These are phyloP conservation scores for Cyclotella sp. DNA, from an alignment of 108 stramenopile species.

Conservation along the genomic window DNA sequence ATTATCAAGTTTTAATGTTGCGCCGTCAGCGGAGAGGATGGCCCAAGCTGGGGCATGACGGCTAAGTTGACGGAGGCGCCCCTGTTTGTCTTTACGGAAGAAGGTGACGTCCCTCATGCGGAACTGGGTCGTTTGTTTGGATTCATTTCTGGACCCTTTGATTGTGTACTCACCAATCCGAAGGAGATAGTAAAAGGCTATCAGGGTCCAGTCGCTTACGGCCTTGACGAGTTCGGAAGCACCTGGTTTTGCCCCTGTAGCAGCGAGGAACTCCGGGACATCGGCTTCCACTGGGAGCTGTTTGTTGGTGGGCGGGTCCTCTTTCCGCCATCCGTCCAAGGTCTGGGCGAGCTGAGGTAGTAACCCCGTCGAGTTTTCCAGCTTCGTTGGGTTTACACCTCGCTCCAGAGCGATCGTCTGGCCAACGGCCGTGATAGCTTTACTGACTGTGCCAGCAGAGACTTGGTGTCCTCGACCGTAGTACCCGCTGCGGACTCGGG, in stretches of 20 bases:
- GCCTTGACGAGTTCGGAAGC: neutral
- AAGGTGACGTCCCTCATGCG: neutral
- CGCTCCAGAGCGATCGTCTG: slow-evolving; percentile 9
- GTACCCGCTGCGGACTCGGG: no score
- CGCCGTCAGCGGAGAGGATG: neutral
- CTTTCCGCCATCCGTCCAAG: slow-evolving; percentile 12
- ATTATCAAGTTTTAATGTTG: neutral
- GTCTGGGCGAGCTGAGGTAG: slow-evolving; percentile 4
- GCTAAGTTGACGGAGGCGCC: neutral
- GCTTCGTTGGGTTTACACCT: neutral
- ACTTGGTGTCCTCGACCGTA: no score
- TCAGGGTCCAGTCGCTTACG: slow-evolving; percentile 3
- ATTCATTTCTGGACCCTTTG: no score
- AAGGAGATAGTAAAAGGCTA: neutral
- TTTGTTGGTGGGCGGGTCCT: slow-evolving; percentile 2
- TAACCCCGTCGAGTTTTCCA: neutral
- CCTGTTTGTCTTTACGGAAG: neutral
- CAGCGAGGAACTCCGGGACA: slow-evolving; percentile 3
- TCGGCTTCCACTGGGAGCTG: slow-evolving; percentile 19
- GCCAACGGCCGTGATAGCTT: slow-evolving; percentile 16
- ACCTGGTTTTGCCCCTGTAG: neutral
- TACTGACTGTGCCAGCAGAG: slow-evolving; percentile 11
- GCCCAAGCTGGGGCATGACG: neutral
- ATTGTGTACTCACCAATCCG: no score
- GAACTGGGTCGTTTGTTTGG: no score